Percentiles rank a stretch among this genome's conserved stretches.
Conservation (phyloP, 2,329 filamentous ascomycete genomes). For the Fusarium palustre region DNA sequence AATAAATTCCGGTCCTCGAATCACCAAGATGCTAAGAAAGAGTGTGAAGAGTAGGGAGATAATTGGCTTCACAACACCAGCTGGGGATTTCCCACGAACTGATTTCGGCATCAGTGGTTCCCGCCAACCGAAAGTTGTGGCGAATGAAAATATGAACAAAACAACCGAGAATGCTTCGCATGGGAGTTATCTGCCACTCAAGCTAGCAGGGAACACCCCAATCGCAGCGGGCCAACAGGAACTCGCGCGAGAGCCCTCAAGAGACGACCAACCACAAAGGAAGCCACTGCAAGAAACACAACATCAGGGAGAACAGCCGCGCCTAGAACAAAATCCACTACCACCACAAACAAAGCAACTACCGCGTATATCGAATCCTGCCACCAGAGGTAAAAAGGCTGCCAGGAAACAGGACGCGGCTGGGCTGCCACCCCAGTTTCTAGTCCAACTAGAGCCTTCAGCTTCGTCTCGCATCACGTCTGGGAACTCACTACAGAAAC, state of each 20-base stretch:
- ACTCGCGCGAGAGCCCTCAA: background rate
- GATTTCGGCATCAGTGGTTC: constrained; percentile 28
- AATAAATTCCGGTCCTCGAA: constrained; percentile 49
- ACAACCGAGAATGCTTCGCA: constrained; percentile 5
- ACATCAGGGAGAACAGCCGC: background rate
- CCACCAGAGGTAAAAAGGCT: constrained; percentile 65
- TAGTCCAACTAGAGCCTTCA: constrained; percentile 54
- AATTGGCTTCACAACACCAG: constrained; percentile 54
- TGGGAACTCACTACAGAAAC: background rate
- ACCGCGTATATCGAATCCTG: constrained; percentile 58
- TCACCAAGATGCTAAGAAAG: constrained; percentile 56
- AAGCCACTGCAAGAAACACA: background rate
- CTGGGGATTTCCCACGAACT: constrained; percentile 26
- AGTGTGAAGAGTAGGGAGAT: constrained; percentile 61
- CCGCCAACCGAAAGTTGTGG: background rate
- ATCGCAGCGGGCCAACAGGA: constrained; percentile 1
- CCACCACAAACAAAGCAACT: constrained; percentile 18
- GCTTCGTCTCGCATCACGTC: constrained; percentile 22
- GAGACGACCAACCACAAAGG: background rate
- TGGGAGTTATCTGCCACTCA: background rate
- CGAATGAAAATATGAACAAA: constrained; percentile 2
- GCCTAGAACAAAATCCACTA: constrained; percentile 3
- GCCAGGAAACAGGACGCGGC: constrained; percentile 64
- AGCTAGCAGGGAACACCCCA: background rate
- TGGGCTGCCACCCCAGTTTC: constrained; percentile 58